Conservation (phyloP, 108 stramenopile genomes). For the Cyclotella distinguenda region DNA sequence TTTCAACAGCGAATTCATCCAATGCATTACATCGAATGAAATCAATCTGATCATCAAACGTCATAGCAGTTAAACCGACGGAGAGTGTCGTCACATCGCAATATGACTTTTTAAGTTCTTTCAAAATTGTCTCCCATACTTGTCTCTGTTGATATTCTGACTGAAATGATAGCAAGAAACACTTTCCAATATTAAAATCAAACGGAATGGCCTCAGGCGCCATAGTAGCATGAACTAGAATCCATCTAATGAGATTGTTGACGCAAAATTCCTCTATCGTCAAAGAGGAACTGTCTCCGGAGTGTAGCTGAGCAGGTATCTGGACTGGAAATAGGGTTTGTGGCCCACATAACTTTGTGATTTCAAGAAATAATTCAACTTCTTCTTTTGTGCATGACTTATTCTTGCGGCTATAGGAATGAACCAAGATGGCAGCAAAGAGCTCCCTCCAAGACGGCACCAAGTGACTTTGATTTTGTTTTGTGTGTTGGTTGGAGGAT, state of each 20-base stretch:
- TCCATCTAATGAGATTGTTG: slow-evolving; percentile 76
- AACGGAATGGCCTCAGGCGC: slow-evolving; percentile 3
- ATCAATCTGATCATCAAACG: slow-evolving; percentile 19
- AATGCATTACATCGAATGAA: slow-evolving; percentile 45
- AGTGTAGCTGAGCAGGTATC: neutral
- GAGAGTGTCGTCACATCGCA: slow-evolving; percentile 53
- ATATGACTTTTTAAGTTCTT: slow-evolving; percentile 63
- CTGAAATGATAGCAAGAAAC: slow-evolving; percentile 35
- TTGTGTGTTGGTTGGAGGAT: neutral
- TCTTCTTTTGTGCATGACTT: slow-evolving; percentile 34
- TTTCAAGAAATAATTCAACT: slow-evolving; percentile 26
- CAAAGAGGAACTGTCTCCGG: neutral
- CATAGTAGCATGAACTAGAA: slow-evolving; percentile 62
- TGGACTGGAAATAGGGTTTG: slow-evolving; percentile 22
- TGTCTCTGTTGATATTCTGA: slow-evolving; percentile 31
- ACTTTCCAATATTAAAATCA: slow-evolving; percentile 56
- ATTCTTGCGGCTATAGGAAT: slow-evolving; percentile 14
- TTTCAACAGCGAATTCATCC: slow-evolving; percentile 56
- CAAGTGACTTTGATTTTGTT: slow-evolving; percentile 5
- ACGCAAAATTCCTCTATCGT: slow-evolving; percentile 59
- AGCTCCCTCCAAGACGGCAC: slow-evolving; percentile 20
- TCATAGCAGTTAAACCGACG: slow-evolving; percentile 38
- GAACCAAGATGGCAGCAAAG: slow-evolving; percentile 20
- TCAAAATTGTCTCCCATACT: slow-evolving; percentile 62
- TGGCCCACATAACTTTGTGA: slow-evolving; percentile 27